Evolutionary conservation across 2,329 filamentous ascomycete genomes (phyloP).

Genomic region (Zasmidium citrigriseum): DNA sequence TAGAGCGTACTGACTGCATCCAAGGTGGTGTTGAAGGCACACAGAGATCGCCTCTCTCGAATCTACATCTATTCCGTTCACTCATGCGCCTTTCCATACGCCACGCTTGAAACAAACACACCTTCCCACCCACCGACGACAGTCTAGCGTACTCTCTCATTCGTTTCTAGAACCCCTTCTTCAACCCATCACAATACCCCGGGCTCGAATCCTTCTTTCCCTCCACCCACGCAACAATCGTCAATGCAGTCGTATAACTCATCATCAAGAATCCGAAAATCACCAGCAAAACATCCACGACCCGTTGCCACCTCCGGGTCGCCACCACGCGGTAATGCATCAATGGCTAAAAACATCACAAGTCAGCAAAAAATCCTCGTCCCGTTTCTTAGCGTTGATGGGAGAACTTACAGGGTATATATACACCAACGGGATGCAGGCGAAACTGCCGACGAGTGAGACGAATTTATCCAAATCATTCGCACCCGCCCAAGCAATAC

Average conservation of each 20-base stretch:
- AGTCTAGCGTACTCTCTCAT: neutral
- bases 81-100: neutral
- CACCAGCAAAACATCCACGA: conserved; percentile 73
- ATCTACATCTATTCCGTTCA: neutral
- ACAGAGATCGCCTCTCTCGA: neutral
- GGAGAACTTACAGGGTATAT: conserved; percentile 83
- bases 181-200: conserved; percentile 61
- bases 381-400: neutral
- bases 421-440: conserved; percentile 94
- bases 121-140: neutral
- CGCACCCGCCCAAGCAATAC: conserved; percentile 89
- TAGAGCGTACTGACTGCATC: no score
- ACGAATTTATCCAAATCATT: conserved; percentile 97
- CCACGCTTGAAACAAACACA: neutral
- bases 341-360: conserved; percentile 70
- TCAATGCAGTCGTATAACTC: conserved; percentile 87
- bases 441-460: conserved; percentile 92
- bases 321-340: conserved; percentile 85
- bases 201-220: conserved; percentile 54
- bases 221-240: conserved; percentile 80
- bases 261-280: conserved; percentile 84
- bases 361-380: neutral
- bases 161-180: conserved; percentile 6
- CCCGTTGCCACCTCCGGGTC: conserved; percentile 64
- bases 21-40: neutral